Evolutionary conservation across 164 flowering plant species (phyloP).

Genomic region (Cinnamomum chago): DNA sequence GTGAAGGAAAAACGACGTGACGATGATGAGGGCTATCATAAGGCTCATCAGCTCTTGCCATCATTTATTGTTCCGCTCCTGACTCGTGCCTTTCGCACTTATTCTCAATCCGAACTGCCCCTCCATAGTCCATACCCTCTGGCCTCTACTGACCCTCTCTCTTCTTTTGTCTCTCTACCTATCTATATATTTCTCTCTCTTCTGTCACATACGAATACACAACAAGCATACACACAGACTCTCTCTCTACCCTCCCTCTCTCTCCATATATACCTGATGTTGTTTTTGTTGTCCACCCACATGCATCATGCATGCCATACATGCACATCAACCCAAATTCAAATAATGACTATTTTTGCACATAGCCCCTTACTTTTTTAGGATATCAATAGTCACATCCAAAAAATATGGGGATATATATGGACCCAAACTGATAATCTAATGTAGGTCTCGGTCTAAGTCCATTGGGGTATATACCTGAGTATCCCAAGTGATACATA

Average conservation of each 20-base stretch:
- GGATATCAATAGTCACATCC: too few relatives aligned
- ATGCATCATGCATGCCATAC: background rate
- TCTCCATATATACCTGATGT: background rate
- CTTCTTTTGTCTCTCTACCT: background rate
- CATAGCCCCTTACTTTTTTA: too few relatives aligned
- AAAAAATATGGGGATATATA: too few relatives aligned
- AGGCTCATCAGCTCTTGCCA: constrained; percentile 35
- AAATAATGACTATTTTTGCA: background rate
- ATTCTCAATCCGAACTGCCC: constrained; percentile 72
- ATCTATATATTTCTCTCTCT: background rate
- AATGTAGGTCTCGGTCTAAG: too few relatives aligned
- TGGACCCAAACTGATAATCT: too few relatives aligned
- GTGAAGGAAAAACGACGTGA: constrained; percentile 73
- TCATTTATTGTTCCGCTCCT: constrained; percentile 45
- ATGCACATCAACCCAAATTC: background rate
- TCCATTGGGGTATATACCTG: too few relatives aligned
- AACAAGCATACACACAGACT: too few relatives aligned
- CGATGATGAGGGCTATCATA: constrained; percentile 64
- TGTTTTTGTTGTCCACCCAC: background rate
- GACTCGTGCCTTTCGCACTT: constrained; percentile 75
- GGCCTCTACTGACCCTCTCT: constrained; percentile 1
- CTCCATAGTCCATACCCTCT: constrained; percentile 14
- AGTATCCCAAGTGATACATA: too few relatives aligned
- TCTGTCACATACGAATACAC: too few relatives aligned
- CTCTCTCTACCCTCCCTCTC: background rate